These are phyloP conservation scores for Psilocybe cubensis DNA, from an alignment of 768 basidiomycete species.

Conservation along the genomic window DNA sequence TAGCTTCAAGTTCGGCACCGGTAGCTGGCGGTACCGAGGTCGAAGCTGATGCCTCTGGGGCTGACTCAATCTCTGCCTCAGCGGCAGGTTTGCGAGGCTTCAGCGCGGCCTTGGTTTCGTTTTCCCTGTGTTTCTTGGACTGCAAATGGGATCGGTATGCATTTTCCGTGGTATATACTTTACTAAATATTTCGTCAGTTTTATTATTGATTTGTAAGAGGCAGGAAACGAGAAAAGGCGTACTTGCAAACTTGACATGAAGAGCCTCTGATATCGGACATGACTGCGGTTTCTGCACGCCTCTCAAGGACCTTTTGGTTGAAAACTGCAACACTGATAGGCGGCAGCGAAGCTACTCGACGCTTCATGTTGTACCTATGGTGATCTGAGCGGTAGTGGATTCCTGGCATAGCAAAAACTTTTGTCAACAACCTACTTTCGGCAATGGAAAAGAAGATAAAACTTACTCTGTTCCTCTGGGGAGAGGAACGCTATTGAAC, in stretches of 20 bases:
- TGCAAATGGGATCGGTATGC: constrained; percentile 86
- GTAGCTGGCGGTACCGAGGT: constrained; percentile 1
- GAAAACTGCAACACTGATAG: constrained; percentile 77
- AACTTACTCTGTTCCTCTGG: constrained; percentile 82
- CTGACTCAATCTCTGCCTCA: constrained; percentile 13
- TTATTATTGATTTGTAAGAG: not conserved
- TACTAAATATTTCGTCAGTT: constrained; percentile 50
- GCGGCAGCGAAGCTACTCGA: constrained; percentile 87
- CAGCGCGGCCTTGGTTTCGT: constrained; percentile 53
- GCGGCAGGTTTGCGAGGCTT: constrained; percentile 7
- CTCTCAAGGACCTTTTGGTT: constrained; percentile 88
- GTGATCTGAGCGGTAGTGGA: constrained; percentile 91
- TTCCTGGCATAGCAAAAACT: constrained; percentile 46
- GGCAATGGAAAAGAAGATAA: not conserved
- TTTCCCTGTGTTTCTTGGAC: constrained; percentile 90
- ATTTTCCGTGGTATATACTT: constrained; percentile 87
- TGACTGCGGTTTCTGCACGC: constrained; percentile 72
- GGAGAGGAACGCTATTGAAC: constrained; percentile 82
- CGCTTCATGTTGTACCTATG: constrained; percentile 99
- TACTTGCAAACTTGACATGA: constrained; percentile 86
- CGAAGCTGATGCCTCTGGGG: constrained; percentile 20
- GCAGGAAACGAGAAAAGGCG: constrained; percentile 38
- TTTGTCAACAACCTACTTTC: constrained; percentile 4
- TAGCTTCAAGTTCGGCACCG: not conserved
- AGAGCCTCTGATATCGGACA: constrained; percentile 59